These are phyloP conservation scores for Mucor saturninus DNA, from an alignment of 371 early-diverging fungal species.

Conservation along the genomic window DNA sequence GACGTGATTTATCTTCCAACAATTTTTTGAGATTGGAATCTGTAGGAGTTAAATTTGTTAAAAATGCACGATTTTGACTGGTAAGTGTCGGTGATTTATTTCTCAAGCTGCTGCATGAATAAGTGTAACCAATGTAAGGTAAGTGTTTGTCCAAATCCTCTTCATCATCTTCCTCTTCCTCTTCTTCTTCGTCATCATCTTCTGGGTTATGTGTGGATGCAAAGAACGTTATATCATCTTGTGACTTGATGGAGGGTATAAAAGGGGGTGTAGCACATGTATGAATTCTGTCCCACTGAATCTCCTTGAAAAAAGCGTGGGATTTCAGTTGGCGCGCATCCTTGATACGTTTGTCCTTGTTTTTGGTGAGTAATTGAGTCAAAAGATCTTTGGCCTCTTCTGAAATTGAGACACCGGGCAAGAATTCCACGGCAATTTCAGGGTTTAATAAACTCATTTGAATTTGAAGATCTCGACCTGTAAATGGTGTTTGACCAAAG, in stretches of 20 bases:
- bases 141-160: conserved; percentile 66
- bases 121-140: conserved; percentile 89
- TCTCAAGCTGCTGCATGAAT: conserved; percentile 20
- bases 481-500: conserved; percentile 25
- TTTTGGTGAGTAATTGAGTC: conserved; percentile 69
- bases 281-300: conserved; percentile 75
- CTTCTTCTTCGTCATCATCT: conserved; percentile 35
- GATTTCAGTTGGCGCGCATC: conserved; percentile 75
- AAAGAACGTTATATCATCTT: conserved; percentile 89
- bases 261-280: conserved; percentile 69
- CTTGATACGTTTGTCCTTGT: conserved; percentile 69
- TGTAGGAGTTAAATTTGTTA: conserved; percentile 3
- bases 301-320: conserved; percentile 84
- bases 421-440: conserved; percentile 64
- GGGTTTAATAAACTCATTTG: conserved; percentile 85
- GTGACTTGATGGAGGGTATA: conserved; percentile 77
- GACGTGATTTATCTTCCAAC: too few relatives aligned
- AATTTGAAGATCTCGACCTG: conserved; percentile 72
- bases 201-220: conserved; percentile 70
- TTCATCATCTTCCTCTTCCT: conserved; percentile 35
- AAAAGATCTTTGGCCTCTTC: conserved; percentile 83
- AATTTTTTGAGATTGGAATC: not conserved
- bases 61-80: not conserved
- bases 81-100: not conserved
- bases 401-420: conserved; percentile 66